A percentile compares a stretch with the other conserved stretches of the same genome.
Evolutionary conservation across 2,329 filamentous ascomycete species (phyloP).

Genomic region (Fusarium sacchari): DNA sequence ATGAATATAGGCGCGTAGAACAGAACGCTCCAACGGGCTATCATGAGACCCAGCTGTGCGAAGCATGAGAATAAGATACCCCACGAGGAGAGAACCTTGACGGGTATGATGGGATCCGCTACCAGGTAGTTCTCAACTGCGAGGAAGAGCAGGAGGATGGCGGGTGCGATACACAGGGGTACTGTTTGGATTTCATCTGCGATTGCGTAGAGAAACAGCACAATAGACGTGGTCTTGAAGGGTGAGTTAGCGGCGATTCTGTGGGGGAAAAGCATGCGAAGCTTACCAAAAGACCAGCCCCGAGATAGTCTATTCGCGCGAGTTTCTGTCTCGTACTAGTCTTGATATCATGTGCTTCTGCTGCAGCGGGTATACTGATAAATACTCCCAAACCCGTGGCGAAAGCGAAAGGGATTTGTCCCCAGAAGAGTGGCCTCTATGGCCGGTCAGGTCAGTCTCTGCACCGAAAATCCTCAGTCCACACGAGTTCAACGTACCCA

Average conservation of each 20-base stretch:
- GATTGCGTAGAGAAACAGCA: conserved; percentile 77
- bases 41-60: conserved; percentile 81
- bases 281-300: conserved; percentile 72
- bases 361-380: conserved; percentile 67
- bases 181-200: conserved; percentile 68
- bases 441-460: conserved; percentile 9
- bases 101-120: conserved; percentile 77
- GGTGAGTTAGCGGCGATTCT: conserved; percentile 1
- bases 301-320: conserved; percentile 77
- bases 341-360: conserved; percentile 17
- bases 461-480: neutral
- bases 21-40: conserved; percentile 80
- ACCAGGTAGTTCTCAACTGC: conserved; percentile 72
- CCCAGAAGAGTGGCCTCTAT: conserved; percentile 76
- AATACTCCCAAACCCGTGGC: conserved; percentile 70
- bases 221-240: conserved; percentile 67
- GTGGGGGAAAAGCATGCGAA: no score
- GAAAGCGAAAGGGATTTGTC: conserved; percentile 73
- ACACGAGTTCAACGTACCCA: conserved; percentile 66
- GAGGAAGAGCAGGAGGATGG: conserved; percentile 63
- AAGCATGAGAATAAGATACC: conserved; percentile 79
- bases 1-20: conserved; percentile 86
- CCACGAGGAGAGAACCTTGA: conserved; percentile 74
- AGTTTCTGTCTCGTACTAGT: conserved; percentile 63
- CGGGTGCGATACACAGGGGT: conserved; percentile 69